phyloP scores from a whole-genome alignment of 225 moss, liverwort and hornwort genomes.

The Sphagnum tenellum region DNA sequence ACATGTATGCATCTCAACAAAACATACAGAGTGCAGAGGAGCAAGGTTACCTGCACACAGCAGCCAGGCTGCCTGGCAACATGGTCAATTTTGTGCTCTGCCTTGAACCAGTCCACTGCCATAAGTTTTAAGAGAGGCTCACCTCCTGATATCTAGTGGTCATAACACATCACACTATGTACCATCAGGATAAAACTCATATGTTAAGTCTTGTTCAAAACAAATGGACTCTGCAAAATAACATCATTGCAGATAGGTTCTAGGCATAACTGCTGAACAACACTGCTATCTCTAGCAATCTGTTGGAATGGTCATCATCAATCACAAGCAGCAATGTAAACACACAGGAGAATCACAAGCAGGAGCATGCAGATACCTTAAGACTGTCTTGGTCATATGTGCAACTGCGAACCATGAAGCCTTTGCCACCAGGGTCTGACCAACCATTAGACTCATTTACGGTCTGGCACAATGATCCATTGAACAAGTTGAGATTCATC shows the following conservation, averaged over 20 bases:
- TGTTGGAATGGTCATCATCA: no score
- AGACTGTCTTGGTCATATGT: constrained; percentile 56
- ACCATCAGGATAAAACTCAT: no score
- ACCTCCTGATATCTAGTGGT: constrained; percentile 50
- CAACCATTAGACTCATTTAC: constrained; percentile 47
- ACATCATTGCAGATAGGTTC: no score
- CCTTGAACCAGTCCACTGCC: constrained; percentile 71
- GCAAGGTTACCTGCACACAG: constrained; percentile 43
- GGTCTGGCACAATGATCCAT: constrained; percentile 39
- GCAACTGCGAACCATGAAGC: constrained; percentile 62
- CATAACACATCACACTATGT: no score
- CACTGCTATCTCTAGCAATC: no score
- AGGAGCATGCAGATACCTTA: constrained; percentile 28
- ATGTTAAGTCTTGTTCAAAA: no score
- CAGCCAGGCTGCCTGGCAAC: constrained; percentile 41
- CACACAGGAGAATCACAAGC: no score
- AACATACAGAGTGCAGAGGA: no score
- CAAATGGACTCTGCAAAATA: no score
- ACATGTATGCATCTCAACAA: no score
- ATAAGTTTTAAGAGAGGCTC: constrained; percentile 51
- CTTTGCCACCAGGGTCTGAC: constrained; percentile 64
- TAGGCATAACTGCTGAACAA: no score
- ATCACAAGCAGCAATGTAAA: no score
- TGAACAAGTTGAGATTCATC: constrained; percentile 37
- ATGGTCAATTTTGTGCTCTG: constrained; percentile 50